Evolutionary conservation across 495 filamentous ascomycete species (phyloP).

Genomic region (Penicillium robsamsonii): DNA sequence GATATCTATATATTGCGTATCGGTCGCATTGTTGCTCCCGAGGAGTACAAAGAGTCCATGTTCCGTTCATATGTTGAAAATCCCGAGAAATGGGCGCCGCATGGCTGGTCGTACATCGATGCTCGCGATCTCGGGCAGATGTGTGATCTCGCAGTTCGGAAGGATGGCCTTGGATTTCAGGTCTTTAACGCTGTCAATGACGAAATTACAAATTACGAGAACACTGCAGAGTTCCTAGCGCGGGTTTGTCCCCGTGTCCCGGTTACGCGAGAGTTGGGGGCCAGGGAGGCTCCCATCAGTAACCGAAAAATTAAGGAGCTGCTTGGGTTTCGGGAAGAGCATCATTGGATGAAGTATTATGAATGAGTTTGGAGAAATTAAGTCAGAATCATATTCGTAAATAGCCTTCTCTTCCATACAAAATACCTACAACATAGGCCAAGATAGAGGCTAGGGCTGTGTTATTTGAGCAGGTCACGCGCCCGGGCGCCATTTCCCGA

Average conservation of each 20-base stretch:
- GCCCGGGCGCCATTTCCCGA: background rate
- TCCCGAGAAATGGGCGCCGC: slow-evolving; percentile 48
- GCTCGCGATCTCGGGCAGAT: slow-evolving; percentile 54
- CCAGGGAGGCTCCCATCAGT: slow-evolving; percentile 54
- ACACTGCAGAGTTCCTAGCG: slow-evolving; percentile 49
- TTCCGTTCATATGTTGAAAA: slow-evolving; percentile 50
- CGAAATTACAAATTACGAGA: slow-evolving; percentile 45
- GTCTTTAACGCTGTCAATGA: slow-evolving; percentile 61
- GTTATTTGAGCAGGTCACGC: slow-evolving; percentile 1
- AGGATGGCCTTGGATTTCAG: slow-evolving; percentile 52
- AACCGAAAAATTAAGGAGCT: slow-evolving; percentile 59
- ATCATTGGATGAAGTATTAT: slow-evolving; percentile 50
- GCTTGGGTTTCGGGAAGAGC: slow-evolving; percentile 55
- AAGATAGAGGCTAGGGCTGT: background rate
- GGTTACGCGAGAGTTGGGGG: slow-evolving; percentile 52
- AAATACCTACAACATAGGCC: too few relatives aligned
- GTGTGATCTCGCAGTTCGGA: slow-evolving; percentile 18
- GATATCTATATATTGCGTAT: slow-evolving; percentile 62
- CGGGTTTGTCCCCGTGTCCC: slow-evolving; percentile 43
- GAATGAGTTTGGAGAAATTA: slow-evolving; percentile 9
- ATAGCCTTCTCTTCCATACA: background rate
- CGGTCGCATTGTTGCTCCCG: slow-evolving; percentile 56
- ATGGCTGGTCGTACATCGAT: slow-evolving; percentile 62
- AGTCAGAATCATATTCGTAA: background rate
- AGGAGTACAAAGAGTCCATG: slow-evolving; percentile 51